Percentiles rank a stretch among this genome's conserved stretches.
Conservation (phyloP, 2,329 filamentous ascomycete species). For the Fonsecaea pugnacius region DNA sequence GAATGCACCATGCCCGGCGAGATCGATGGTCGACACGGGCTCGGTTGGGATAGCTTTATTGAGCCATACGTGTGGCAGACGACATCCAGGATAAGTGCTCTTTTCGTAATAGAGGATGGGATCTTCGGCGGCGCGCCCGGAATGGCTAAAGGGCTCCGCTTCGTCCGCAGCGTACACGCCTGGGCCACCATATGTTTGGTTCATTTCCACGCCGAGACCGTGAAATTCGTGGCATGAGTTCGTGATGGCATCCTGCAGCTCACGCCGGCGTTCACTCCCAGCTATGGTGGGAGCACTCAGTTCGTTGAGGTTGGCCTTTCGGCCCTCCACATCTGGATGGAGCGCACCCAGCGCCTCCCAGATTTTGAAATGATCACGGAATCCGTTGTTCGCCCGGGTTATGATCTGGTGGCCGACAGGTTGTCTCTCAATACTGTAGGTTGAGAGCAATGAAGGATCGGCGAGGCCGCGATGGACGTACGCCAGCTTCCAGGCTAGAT, state of each 20-base stretch:
- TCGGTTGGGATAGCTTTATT: constrained; percentile 54
- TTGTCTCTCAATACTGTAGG: constrained; percentile 44
- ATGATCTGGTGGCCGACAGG: constrained; percentile 53
- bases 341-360: constrained; percentile 55
- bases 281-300: constrained; percentile 46
- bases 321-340: constrained; percentile 45
- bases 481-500: constrained; percentile 47
- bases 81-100: constrained; percentile 62
- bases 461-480: constrained; percentile 42
- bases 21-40: constrained; percentile 61
- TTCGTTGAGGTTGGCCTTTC: constrained; percentile 48
- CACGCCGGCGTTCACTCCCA: constrained; percentile 48
- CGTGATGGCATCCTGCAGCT: constrained; percentile 50
- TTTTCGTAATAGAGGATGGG: constrained; percentile 50
- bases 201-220: constrained; percentile 64
- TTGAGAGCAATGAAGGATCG: constrained; percentile 38
- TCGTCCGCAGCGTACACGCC: constrained; percentile 56
- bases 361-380: constrained; percentile 57
- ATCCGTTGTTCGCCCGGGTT: constrained; percentile 61
- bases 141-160: constrained; percentile 25
- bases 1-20: constrained; percentile 62
- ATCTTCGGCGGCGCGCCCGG: constrained; percentile 42
- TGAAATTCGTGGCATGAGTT: constrained; percentile 57
- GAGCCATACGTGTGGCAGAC: constrained; percentile 68
- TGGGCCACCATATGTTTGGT: constrained; percentile 55